Base-by-base conservation (phyloP, 2,329 filamentous ascomycete species). In the Didymella arachidicola region DNA sequence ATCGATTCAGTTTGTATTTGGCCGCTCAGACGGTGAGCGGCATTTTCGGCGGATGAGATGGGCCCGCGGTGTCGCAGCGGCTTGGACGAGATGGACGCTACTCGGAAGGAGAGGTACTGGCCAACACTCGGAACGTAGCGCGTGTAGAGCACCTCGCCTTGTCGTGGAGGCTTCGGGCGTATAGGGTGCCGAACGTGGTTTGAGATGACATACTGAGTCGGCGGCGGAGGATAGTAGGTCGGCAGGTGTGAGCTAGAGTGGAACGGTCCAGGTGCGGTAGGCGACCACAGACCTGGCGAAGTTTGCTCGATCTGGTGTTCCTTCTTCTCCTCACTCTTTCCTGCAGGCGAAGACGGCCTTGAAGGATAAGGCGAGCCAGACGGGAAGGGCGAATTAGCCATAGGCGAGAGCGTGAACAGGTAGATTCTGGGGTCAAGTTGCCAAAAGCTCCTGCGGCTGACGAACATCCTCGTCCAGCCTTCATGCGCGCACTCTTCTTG, bases 141-240 rank as follows among this genome's bases (percentile, higher is more conserved):
- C 0, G 88, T 89, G 76, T 99, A 99, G 70, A 99, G 94, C 0
- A 91, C 87, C 70, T 97, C 92, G 14, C 93, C 93, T 82, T 96
- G 93, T 2, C 91, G 88, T 1, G 93, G 92, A 0, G 94, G 93
- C 73, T 96, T 97, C 1, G 92, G 90, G 0, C 95, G 87, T 41
- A 96, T 81, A 0, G 95, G 95, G 72, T 99, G 95, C 0, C 93
- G 89, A 44, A 93, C 82, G 59, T 89, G 86, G 72, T 92, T 87
- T 2, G 91, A 93, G 61, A 90, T 87, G 4, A 85, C 89, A 74
- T 94, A 97, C 66, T 94, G 91, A 8, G 92, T 79, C 1, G 95
- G 92, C 2, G 89, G 83, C 0, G 93, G 93, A 2, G 93, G 93
- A 67, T 92, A 97, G 79, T 93, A 97, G 0, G 93, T 97, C 2